Conservation (phyloP, 2,329 filamentous ascomycete species). For the Cyphellophora europaea region DNA sequence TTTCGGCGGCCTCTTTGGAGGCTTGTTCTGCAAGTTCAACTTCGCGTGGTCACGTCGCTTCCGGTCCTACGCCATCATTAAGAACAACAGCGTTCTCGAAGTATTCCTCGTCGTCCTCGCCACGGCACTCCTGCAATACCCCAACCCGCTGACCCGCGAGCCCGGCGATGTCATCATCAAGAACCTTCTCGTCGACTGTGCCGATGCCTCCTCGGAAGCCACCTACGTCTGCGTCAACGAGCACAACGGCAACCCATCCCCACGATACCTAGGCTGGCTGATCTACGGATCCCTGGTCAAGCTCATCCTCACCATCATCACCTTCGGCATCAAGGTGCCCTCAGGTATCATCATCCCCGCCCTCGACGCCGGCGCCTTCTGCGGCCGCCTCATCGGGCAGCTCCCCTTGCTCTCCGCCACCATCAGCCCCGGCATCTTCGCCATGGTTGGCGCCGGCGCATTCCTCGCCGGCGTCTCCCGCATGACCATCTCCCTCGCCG, state of each 20-base stretch:
- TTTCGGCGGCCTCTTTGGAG: constrained; percentile 50
- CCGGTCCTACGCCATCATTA: constrained; percentile 43
- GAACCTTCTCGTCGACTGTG: constrained; percentile 48
- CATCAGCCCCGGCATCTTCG: constrained; percentile 50
- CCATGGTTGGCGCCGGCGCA: constrained; percentile 50
- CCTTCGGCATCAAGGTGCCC: constrained; percentile 52
- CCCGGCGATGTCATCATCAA: constrained; percentile 49
- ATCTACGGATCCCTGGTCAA: constrained; percentile 46
- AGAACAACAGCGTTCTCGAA: constrained; percentile 46
- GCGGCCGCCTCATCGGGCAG: constrained; percentile 45
- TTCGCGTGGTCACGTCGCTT: constrained; percentile 49
- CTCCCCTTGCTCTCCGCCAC: constrained; percentile 41
- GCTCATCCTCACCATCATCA: constrained; percentile 47
- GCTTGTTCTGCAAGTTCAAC: constrained; percentile 49
- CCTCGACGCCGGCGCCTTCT: constrained; percentile 48
- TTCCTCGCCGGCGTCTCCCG: constrained; percentile 50
- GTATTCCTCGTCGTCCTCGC: constrained; percentile 44
- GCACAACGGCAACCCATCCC: constrained; percentile 11
- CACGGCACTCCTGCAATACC: constrained; percentile 47
- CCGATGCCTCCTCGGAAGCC: constrained; percentile 20
- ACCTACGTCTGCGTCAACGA: constrained; percentile 47
- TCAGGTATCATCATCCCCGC: constrained; percentile 53
- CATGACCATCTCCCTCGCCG: constrained; percentile 50
- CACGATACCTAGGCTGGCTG: constrained; percentile 41
- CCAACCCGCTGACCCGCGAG: constrained; percentile 45